Base-by-base conservation (phyloP, 2,329 filamentous ascomycete genomes). In the Neocucurbitaria cava region DNA sequence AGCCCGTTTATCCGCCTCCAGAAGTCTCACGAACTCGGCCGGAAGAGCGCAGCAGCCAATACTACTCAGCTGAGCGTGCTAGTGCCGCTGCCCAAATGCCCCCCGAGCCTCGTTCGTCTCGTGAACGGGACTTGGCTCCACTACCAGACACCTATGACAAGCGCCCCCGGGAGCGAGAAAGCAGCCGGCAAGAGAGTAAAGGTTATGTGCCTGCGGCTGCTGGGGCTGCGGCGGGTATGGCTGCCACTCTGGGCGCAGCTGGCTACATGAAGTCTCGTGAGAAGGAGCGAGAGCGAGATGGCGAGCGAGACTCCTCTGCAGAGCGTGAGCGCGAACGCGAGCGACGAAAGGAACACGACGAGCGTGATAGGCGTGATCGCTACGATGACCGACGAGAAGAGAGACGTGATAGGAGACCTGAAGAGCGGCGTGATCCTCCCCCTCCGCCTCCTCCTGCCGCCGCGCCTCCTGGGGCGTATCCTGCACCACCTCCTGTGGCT, bases 271-370 rank as follows among this genome's bases (percentile, higher is more conserved):
- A 74, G 54, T 59, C 63, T 23, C 70, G 65, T 20, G 75, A 73
- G 10, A 65, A 67, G 35, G 70, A 70, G 70, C 71, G 82, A 76
- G 68, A 78, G 64, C 64, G 59, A 24, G 69, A 66, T 54, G 61
- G 52, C 26, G 70, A 65, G 38, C 63, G 61, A 18, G 62, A 69
- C 8, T 47, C 56, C 8, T 72, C 73, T 40, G 48, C 79, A 77
- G 45, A 82, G 71, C 70, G 83, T 76, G 71, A 79, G 66, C 71
- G 83, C 17, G 36, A 39, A 11, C 38, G 36, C 76, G 71, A 79
- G 67, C 59, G 62, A 20, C 62, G 61, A 18, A 60, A 56, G 46
- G 62, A 68, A 39, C 59, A 69, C 18, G 71, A 74, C 23, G 75
- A 73, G 36, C 69, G 69, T 20, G 65, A 68, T 23, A 57, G 59